Percentiles rank a stretch among this genome's conserved stretches.
phyloP scores from a whole-genome alignment of 768 basidiomycete species.

The Tylopilus sp. region DNA sequence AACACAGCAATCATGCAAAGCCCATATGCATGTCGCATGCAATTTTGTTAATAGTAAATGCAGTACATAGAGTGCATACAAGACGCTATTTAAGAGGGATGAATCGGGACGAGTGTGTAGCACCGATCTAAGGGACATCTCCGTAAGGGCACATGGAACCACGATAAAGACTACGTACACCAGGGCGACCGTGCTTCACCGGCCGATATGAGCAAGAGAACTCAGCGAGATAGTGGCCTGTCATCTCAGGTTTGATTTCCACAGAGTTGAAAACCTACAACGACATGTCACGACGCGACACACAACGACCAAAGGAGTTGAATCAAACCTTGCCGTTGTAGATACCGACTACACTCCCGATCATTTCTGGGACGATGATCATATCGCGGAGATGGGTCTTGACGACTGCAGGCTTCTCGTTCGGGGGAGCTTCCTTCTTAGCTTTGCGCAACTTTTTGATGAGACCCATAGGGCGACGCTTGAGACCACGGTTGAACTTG shows the following conservation, averaged over 20 bases:
- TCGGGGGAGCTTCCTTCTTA: slow-evolving; percentile 98
- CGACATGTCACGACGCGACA: background rate
- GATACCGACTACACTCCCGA: slow-evolving; percentile 95
- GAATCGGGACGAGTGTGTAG: slow-evolving; percentile 86
- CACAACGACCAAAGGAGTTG: background rate
- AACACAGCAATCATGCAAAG: background rate
- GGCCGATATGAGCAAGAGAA: slow-evolving; percentile 97
- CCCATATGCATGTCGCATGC: slow-evolving; percentile 36
- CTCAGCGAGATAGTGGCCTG: slow-evolving; percentile 98
- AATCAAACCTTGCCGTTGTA: slow-evolving; percentile 90
- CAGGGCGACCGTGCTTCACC: slow-evolving; percentile 99
- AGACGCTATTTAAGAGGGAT: slow-evolving; percentile 92
- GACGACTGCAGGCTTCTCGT: slow-evolving; percentile 98
- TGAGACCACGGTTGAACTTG: slow-evolving; percentile 98
- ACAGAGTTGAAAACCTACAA: slow-evolving; percentile 87
- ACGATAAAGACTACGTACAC: slow-evolving; percentile 64
- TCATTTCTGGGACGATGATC: slow-evolving; percentile 99
- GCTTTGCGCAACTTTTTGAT: slow-evolving; percentile 99
- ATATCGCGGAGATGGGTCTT: slow-evolving; percentile 99
- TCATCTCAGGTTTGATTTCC: slow-evolving; percentile 99
- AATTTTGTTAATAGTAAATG: slow-evolving; percentile 33
- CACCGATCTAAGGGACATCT: slow-evolving; percentile 62
- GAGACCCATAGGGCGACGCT: slow-evolving; percentile 96
- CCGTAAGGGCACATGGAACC: slow-evolving; percentile 6
- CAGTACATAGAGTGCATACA: slow-evolving; percentile 24